Percentiles rank a stretch among this genome's conserved stretches.
Evolutionary conservation across 805 yeast genomes (phyloP).

Genomic region (Metschnikowia vanudenii): DNA sequence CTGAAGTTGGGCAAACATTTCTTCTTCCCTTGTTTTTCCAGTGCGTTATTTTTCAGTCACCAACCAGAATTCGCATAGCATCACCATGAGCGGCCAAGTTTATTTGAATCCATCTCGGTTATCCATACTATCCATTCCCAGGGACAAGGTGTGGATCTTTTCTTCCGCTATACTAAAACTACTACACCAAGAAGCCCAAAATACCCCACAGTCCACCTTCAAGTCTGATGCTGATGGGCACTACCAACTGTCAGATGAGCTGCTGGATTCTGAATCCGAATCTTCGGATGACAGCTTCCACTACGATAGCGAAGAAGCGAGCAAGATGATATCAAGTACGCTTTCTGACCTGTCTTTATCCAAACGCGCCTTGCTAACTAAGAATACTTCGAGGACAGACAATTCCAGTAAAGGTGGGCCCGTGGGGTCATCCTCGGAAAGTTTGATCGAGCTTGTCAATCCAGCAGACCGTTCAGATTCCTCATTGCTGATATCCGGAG

Average conservation of each 20-base stretch:
- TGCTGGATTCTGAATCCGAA: constrained; percentile 7
- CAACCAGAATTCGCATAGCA: no score
- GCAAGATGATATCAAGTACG: constrained; percentile 1
- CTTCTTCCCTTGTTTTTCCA: not conserved
- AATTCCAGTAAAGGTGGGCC: constrained; percentile 30
- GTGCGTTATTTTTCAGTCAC: not conserved
- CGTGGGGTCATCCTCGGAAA: constrained; percentile 9
- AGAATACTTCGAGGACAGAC: constrained; percentile 19
- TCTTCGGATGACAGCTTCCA: constrained; percentile 2
- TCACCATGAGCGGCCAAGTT: constrained; percentile 50
- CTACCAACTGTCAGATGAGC: not conserved
- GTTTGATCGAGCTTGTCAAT: constrained; percentile 3
- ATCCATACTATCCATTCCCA: constrained; percentile 52
- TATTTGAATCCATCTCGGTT: constrained; percentile 47
- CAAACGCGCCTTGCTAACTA: constrained; percentile 2
- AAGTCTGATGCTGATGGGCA: not conserved
- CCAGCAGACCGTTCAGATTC: constrained; percentile 6
- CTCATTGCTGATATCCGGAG: constrained; percentile 16
- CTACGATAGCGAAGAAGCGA: constrained; percentile 4
- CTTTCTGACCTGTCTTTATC: constrained; percentile 3
- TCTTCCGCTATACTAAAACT: constrained; percentile 50
- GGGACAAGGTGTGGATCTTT: constrained; percentile 53
- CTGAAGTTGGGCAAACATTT: not conserved
- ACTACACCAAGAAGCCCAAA: constrained; percentile 35
- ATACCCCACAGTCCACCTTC: constrained; percentile 13